Evolutionary conservation across 176 grass and related monocot species (phyloP).

Genomic region (Themeda triandra): DNA sequence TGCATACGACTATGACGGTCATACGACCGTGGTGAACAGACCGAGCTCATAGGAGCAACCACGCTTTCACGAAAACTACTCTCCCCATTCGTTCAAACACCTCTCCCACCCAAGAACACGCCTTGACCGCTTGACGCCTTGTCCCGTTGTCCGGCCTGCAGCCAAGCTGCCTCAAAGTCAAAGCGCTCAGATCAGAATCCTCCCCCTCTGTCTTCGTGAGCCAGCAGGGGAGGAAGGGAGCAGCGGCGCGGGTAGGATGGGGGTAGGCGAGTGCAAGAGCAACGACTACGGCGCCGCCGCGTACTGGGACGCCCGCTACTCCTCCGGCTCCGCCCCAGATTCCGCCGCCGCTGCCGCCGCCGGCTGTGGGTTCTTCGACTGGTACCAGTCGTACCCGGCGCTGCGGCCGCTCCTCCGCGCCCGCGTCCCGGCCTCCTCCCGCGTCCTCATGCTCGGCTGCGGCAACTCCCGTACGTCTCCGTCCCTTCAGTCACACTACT

Average conservation of each 20-base stretch:
- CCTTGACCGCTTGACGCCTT: too few species aligned
- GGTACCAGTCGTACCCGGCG: slow-evolving; percentile 81
- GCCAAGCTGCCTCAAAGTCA: not conserved
- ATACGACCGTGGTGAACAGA: too few species aligned
- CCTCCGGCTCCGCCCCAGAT: slow-evolving; percentile 11
- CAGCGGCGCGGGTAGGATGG: slow-evolving; percentile 21
- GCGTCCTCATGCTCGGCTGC: slow-evolving; percentile 84
- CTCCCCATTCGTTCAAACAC: too few species aligned
- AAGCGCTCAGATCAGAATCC: not conserved
- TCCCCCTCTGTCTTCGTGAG: not conserved
- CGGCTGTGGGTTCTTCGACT: slow-evolving; percentile 70
- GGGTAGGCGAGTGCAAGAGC: slow-evolving; percentile 32
- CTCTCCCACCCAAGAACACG: not conserved
- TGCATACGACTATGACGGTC: too few species aligned
- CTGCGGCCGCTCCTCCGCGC: slow-evolving; percentile 70
- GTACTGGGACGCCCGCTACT: slow-evolving; percentile 84
- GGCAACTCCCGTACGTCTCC: slow-evolving; percentile 65
- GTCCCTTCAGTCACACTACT: not conserved
- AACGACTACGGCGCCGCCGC: slow-evolving; percentile 65
- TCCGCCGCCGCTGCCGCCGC: slow-evolving; percentile 4
- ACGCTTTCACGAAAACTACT: not conserved
- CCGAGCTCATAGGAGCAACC: not conserved
- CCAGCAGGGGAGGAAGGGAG: not conserved
- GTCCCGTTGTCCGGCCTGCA: too few species aligned
- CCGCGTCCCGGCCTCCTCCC: slow-evolving; percentile 51